phyloP scores from a whole-genome alignment of 2,329 filamentous ascomycete species.

The Coniochaeta sp. region DNA sequence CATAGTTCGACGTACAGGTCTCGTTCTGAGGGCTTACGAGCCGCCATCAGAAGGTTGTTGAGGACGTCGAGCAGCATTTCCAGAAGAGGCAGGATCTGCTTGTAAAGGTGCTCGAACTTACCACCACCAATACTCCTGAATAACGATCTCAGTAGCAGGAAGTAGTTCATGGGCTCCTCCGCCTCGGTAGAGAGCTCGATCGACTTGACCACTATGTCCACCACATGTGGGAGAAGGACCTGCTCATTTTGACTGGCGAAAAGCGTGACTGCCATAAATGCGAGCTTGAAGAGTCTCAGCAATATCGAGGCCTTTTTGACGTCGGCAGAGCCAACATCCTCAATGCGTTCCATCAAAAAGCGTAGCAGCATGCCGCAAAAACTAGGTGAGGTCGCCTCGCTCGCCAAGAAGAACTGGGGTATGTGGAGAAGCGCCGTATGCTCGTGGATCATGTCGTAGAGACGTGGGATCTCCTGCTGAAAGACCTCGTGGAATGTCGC shows the following conservation, averaged over 20 bases:
- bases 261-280: constrained; percentile 97
- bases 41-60: constrained; percentile 87
- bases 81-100: constrained; percentile 89
- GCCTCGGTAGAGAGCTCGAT: constrained; percentile 94
- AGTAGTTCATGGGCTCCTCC: constrained; percentile 98
- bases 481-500: constrained; percentile 99
- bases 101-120: constrained; percentile 95
- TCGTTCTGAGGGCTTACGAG: constrained; percentile 80
- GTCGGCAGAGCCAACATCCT: constrained; percentile 88
- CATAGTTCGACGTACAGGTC: constrained; percentile 97
- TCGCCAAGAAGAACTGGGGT: constrained; percentile 97
- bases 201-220: constrained; percentile 94
- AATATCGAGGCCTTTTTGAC: constrained; percentile 90
- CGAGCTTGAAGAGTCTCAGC: constrained; percentile 90
- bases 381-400: constrained; percentile 92
- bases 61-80: constrained; percentile 98
- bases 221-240: constrained; percentile 89
- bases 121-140: constrained; percentile 97
- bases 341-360: constrained; percentile 94
- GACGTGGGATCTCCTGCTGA: constrained; percentile 89
- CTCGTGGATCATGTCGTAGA: constrained; percentile 97
- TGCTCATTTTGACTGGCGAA: constrained; percentile 94
- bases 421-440: constrained; percentile 91
- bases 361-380: constrained; percentile 98
- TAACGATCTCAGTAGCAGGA: constrained; percentile 81